Evolutionary conservation across 805 yeast genomes (phyloP), one percentile per base, ranked within the genome.

Genomic region (Kazachstania africana): DNA sequence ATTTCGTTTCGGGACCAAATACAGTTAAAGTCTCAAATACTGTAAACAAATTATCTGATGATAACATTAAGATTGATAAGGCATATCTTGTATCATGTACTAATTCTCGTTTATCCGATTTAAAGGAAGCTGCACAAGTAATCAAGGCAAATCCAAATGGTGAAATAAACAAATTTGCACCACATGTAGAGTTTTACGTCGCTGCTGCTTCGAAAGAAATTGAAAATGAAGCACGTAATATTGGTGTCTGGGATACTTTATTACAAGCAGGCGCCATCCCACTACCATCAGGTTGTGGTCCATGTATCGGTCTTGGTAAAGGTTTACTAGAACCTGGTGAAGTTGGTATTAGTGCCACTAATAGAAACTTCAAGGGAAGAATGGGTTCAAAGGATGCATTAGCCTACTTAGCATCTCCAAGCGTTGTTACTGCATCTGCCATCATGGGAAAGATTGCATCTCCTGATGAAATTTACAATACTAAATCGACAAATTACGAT

Each of bases 31-130:
- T 91, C 19, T 77, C 94, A 17, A 83, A 66, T 48, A 70, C 96
- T 0, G 68, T 88, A 33, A 61, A 78, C 24, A 83, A 78, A 28
- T 66, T 91, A 45, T 72, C 94, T 10, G 57, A 66, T 16, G 70
- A 85, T 51, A 64, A 83, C 46, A 68, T 91, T 58, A 70, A 73
- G 43, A 78, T 88, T 47, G 72, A 91, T 64, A 91, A 91, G 63
- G 98, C 98, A 1, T 91, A 91, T 60, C 66, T 91, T 32, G 98
- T 91, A n/a, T 83, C 95, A 4, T 91, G 99, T 63, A 91, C 99
- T 8, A 91, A 91, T 62, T 83, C 96, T 4, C 74, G 99, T 47
- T 65, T 91, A 36, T 73, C 88, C 35, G 99, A 91, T 56, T 78
- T 91, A 47, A 73, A 78, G 59, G 88, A 95, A 12, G 99, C 98